A percentile compares a stretch with the other conserved stretches of the same genome.
These are phyloP conservation scores for Rubia occidens DNA, from an alignment of 305 asterid genomes.

Conservation along the genomic window DNA sequence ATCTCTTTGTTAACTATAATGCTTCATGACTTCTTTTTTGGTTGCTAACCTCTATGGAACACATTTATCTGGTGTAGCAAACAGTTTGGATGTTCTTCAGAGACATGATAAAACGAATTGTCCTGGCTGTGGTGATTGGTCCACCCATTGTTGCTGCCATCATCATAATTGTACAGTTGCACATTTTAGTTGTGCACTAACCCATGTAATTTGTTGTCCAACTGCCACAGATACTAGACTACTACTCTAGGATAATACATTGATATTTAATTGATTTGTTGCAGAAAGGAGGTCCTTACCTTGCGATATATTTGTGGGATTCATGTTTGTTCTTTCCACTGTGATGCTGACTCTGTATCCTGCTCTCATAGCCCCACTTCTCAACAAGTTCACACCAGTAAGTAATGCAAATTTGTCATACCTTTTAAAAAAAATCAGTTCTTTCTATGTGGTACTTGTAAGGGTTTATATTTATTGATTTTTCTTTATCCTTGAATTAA, in stretches of 20 bases:
- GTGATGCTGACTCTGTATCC: slow-evolving; percentile 96
- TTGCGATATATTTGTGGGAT: slow-evolving; percentile 93
- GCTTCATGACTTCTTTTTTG: slow-evolving; percentile 6
- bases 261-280: slow-evolving; percentile 22
- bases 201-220: neutral
- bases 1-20: neutral
- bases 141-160: slow-evolving; percentile 98
- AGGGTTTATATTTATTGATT: neutral
- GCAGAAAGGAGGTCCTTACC: slow-evolving; percentile 99
- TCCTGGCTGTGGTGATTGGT: slow-evolving; percentile 56
- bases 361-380: slow-evolving; percentile 85
- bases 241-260: slow-evolving; percentile 7
- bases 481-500: slow-evolving; percentile 15
- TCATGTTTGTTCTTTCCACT: slow-evolving; percentile 75
- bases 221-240: neutral
- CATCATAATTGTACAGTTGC: slow-evolving; percentile 79
- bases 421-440: neutral
- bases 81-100: slow-evolving; percentile 75
- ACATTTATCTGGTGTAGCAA: slow-evolving; percentile 49
- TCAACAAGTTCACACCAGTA: slow-evolving; percentile 96
- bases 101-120: slow-evolving; percentile 85
- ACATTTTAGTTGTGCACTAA: neutral
- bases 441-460: neutral
- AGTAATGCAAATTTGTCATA: slow-evolving; percentile 25
- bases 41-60: neutral